Evolutionary conservation across 1,284 basidiomycete genomes (phyloP), one percentile per base, ranked within the genome.

Genomic region (Cutaneotrichosporon arboriforme): DNA sequence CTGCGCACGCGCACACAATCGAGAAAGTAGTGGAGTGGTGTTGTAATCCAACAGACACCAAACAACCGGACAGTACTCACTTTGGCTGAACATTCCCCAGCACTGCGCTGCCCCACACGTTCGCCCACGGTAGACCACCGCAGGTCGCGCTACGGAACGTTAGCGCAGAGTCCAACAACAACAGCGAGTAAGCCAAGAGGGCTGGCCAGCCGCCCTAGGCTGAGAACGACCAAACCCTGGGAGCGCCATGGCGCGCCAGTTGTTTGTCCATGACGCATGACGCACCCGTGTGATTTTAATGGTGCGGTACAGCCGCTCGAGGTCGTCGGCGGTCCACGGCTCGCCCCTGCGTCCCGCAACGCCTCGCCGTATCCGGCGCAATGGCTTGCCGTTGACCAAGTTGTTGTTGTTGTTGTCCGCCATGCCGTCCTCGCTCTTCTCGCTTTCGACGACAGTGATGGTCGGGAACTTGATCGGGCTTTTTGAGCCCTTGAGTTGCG

Each of bases 241-340:
- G 36, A 18, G 15, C n/a, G 36, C 36, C 17, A 5, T 7, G 15
- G 36, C 17, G 15, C 8, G 4, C 14, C 36, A n/a, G 15, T n/a
- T 38, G 13, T 23, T 21, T 21, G n/a, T n/a, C n/a, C n/a, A n/a
- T 8, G 39, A 21, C 9, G 9, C 13, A 10, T 10, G 23, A 31
- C 46, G 4, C 23, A 48, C 46, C 22, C 46, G 36, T 13, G 46
- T 48, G 15, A 48, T 35, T 37, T 48, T 48, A 34, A 50, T 40
- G 8, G 40, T 42, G 12, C 49, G 49, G 34, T 50, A 50, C 21
- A 50, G 49, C 5, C 41, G 33, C 34, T 50, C 49, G 22, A 50
- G 49, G 18, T 43, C 49, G 33, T 50, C 49, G 2, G 40, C 17
- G 15, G 40, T 43, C 49, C 49, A 50, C 22, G 18, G 34, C 14